Evolutionary conservation across 2,329 filamentous ascomycete genomes (phyloP), one percentile per base, ranked within the genome.

Genomic region (Xylaria sp.): DNA sequence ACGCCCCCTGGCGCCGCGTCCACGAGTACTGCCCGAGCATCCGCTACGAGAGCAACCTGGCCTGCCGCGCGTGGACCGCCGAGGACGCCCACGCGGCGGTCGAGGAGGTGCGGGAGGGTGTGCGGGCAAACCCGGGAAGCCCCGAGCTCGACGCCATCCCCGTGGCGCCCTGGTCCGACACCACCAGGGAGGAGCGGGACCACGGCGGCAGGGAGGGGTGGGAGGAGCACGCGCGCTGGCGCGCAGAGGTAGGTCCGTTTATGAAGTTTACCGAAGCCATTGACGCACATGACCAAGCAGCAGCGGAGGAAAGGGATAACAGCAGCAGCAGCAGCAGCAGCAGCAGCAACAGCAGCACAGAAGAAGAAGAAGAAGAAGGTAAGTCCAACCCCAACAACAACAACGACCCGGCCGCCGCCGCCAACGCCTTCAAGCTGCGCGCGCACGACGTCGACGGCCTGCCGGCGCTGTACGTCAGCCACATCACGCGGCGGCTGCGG

Each of bases 1-100:
- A 76, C 20, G 59, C 66, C 6, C 71, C 71, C 1, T 68, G 63
- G 56, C 67, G 73, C 13, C 57, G 66, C 7, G 37, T 58, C 3
- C n/a, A 39, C 0, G 2, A 4, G 1, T 59, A 50, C 26, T 59
- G 54, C 17, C 51, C 50, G 6, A 62, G 51, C 24, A 53, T 65
- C 4, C 58, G 62, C 18, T 47, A 63, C 24, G 11, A 20, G 1
- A 64, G 59, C 39, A 43, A 18, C 16, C 51, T 66, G 2, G 59
- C 60, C 18, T 20, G 29, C n/a, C 21, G 42, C 1, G 44, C 46
- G 7, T 34, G 41, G 41, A 26, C 48, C 1, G 42, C 44, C 1
- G n/a, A 46, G 13, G 50, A 56, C 2, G 47, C 39, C 4, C 19
- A 49, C 2, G 22, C 22, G 4, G n/a, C 48, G 7, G 26, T 57